phyloP scores from a whole-genome alignment of 2,329 filamentous ascomycete genomes.

The Colletotrichum musae region DNA sequence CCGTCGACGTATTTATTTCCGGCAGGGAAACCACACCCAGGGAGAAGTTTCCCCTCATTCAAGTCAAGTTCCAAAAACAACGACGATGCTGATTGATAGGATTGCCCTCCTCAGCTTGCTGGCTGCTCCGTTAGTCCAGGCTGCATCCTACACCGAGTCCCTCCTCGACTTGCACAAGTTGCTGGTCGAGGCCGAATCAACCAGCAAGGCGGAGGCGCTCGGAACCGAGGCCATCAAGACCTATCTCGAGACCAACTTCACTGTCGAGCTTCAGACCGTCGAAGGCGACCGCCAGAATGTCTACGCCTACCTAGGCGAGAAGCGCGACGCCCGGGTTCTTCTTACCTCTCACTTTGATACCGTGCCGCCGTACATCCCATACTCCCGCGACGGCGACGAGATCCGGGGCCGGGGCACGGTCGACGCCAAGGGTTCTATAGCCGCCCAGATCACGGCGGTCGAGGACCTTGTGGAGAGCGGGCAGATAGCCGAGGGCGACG shows the following conservation, averaged over 20 bases:
- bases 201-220: slow-evolving; percentile 76
- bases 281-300: slow-evolving; percentile 77
- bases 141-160: slow-evolving; percentile 57
- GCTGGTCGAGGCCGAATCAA: slow-evolving; percentile 80
- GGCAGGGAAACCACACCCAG: fast-evolving
- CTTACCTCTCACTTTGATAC: slow-evolving; percentile 87
- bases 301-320: slow-evolving; percentile 73
- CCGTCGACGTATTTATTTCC: not conserved
- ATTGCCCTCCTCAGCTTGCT: not conserved
- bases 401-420: slow-evolving; percentile 83
- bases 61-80: not conserved
- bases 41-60: not conserved
- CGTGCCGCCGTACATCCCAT: slow-evolving; percentile 81
- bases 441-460: slow-evolving; percentile 80
- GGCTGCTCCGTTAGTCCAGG: slow-evolving; percentile 24
- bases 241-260: slow-evolving; percentile 70
- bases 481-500: slow-evolving; percentile 61
- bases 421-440: slow-evolving; percentile 79
- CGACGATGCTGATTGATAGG: not conserved
- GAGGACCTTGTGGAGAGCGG: slow-evolving; percentile 63
- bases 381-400: slow-evolving; percentile 67
- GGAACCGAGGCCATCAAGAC: slow-evolving; percentile 78
- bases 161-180: slow-evolving; percentile 83
- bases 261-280: slow-evolving; percentile 54
- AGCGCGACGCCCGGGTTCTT: slow-evolving; percentile 70